Percentiles rank a stretch among this genome's conserved stretches.
phyloP scores from a whole-genome alignment of 2,329 filamentous ascomycete genomes.

The Sodiomyces alkalinus region DNA sequence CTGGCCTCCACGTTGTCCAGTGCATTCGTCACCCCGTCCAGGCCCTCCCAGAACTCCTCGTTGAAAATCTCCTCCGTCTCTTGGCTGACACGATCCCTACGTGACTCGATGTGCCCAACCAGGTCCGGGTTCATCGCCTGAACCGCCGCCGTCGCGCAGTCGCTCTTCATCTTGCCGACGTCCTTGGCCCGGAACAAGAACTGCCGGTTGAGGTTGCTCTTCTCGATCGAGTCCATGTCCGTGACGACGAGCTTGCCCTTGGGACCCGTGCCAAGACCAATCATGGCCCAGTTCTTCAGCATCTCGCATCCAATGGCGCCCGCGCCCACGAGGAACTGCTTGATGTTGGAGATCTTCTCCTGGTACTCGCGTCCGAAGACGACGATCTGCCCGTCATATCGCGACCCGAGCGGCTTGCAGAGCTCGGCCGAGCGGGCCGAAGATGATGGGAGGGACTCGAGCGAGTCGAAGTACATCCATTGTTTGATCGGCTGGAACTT shows the following conservation, averaged over 20 bases:
- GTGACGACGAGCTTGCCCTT: slow-evolving; percentile 84
- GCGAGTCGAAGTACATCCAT: slow-evolving; percentile 93
- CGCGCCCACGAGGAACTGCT: slow-evolving; percentile 87
- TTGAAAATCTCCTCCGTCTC: slow-evolving; percentile 94
- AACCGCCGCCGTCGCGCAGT: slow-evolving; percentile 79
- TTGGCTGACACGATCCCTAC: slow-evolving; percentile 78
- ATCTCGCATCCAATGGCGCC: slow-evolving; percentile 98
- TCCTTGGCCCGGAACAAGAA: slow-evolving; percentile 91
- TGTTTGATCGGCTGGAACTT: slow-evolving; percentile 95
- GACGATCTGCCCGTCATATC: slow-evolving; percentile 94
- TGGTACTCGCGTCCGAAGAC: slow-evolving; percentile 92
- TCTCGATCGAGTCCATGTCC: slow-evolving; percentile 97
- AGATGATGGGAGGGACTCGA: slow-evolving; percentile 80
- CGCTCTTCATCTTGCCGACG: slow-evolving; percentile 93
- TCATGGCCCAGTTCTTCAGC: slow-evolving; percentile 99
- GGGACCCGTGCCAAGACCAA: slow-evolving; percentile 78
- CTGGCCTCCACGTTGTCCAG: slow-evolving; percentile 95
- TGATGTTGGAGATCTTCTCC: slow-evolving; percentile 80
- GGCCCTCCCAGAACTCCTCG: slow-evolving; percentile 73
- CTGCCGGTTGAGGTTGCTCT: slow-evolving; percentile 95
- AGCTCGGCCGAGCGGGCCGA: slow-evolving; percentile 66
- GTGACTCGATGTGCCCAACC: slow-evolving; percentile 64
- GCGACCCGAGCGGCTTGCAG: slow-evolving; percentile 70
- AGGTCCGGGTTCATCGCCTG: slow-evolving; percentile 93
- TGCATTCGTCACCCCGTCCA: slow-evolving; percentile 92